Evolutionary conservation across 164 flowering plant species (phyloP).

Genomic region (Annona cherimola): DNA sequence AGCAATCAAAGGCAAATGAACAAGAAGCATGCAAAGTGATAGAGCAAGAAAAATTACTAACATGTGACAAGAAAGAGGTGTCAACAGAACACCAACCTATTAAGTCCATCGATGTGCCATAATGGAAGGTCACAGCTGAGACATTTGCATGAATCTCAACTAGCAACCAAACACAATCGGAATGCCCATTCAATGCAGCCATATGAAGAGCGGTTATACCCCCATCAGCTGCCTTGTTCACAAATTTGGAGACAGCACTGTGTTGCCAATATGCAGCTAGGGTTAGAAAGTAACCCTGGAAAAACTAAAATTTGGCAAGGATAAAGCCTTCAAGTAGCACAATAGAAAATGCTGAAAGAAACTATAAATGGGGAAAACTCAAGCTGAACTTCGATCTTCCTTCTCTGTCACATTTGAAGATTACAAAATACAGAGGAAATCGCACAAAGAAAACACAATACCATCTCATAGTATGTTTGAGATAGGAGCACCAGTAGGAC

Average conservation of each 20-base stretch:
- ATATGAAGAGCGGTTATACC: conserved; percentile 94
- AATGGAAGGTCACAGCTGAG: conserved; percentile 78
- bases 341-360: background rate
- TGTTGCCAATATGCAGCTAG: conserved; percentile 15
- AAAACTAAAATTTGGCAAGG: background rate
- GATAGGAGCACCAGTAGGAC: background rate
- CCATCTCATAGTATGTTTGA: background rate
- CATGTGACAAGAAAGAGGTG: background rate
- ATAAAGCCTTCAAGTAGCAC: background rate
- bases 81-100: conserved; percentile 48
- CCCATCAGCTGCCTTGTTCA: conserved; percentile 94
- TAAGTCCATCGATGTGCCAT: conserved; percentile 93
- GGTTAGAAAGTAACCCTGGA: background rate
- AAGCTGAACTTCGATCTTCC: background rate
- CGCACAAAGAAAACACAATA: background rate
- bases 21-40: background rate
- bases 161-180: conserved; percentile 86
- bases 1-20: conserved; percentile 1
- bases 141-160: conserved; percentile 80
- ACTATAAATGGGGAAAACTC: background rate
- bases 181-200: conserved; percentile 94
- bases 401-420: background rate
- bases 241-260: conserved; percentile 85
- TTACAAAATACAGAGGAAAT: background rate
- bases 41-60: background rate